Percentiles rank a stretch among this genome's conserved stretches.
Evolutionary conservation across 2,329 filamentous ascomycete species (phyloP).

Genomic region (Biscogniauxia sp.): DNA sequence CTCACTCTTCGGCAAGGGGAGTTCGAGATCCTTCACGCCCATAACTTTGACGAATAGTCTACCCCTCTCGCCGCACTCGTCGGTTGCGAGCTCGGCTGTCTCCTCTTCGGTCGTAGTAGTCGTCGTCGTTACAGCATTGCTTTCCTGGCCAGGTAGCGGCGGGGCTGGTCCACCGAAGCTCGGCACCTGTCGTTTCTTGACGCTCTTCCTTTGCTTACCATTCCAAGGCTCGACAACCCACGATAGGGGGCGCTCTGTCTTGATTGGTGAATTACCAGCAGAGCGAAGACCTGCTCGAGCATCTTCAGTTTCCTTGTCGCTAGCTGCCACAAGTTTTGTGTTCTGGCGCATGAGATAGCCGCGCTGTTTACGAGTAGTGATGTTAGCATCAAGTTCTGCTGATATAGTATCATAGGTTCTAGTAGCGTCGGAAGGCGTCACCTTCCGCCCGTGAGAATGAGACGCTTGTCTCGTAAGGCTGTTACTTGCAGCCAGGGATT

Average conservation of each 20-base stretch:
- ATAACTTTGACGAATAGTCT: slow-evolving; percentile 98
- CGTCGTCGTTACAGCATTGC: slow-evolving; percentile 65
- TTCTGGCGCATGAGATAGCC: slow-evolving; percentile 99
- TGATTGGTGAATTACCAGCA: slow-evolving; percentile 66
- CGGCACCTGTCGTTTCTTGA: slow-evolving; percentile 54
- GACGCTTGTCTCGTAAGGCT: slow-evolving; percentile 47
- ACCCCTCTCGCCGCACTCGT: slow-evolving; percentile 83
- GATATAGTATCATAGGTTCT: slow-evolving; percentile 18
- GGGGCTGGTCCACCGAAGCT: slow-evolving; percentile 64
- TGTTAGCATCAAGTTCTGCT: slow-evolving; percentile 58
- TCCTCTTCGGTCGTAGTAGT: slow-evolving; percentile 71
- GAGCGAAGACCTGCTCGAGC: slow-evolving; percentile 53
- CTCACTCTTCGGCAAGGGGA: slow-evolving; percentile 87
- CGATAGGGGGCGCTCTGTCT: slow-evolving; percentile 79
- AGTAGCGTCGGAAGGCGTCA: slow-evolving; percentile 20
- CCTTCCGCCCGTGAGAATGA: slow-evolving; percentile 21
- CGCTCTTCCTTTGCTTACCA: slow-evolving; percentile 65
- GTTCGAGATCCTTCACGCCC: slow-evolving; percentile 90
- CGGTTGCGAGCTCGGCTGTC: slow-evolving; percentile 53
- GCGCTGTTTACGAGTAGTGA: slow-evolving; percentile 69
- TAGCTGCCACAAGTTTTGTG: slow-evolving; percentile 95
- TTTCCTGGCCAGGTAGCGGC: slow-evolving; percentile 83
- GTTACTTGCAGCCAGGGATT: slow-evolving; percentile 25
- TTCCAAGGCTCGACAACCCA: slow-evolving; percentile 99
- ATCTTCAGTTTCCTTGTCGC: slow-evolving; percentile 65